Percentiles rank a stretch among this genome's conserved stretches.
Evolutionary conservation across 169 alveolate genomes (phyloP).

Genomic region (Cryptosporidium baileyi): DNA sequence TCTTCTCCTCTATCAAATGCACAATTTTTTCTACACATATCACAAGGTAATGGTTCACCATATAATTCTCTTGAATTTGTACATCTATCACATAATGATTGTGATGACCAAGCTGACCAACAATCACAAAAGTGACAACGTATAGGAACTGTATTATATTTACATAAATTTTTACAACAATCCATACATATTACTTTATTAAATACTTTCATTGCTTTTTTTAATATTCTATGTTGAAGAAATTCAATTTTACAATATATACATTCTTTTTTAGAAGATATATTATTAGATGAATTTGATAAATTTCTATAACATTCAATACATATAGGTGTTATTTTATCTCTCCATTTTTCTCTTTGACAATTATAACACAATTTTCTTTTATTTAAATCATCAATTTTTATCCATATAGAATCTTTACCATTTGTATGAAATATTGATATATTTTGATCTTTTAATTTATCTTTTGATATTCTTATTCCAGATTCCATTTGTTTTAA

Average conservation of each 20-base stretch:
- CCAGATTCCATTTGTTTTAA: slow-evolving; percentile 38
- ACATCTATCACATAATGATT: slow-evolving; percentile 62
- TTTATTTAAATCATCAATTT: slow-evolving; percentile 11
- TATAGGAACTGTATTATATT: slow-evolving; percentile 45
- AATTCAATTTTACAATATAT: slow-evolving; percentile 48
- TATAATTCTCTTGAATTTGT: slow-evolving; percentile 22
- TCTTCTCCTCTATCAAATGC: slow-evolving; percentile 68
- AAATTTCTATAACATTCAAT: slow-evolving; percentile 33
- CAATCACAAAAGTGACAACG: slow-evolving; percentile 67
- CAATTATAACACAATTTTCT: slow-evolving; percentile 57
- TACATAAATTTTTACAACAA: slow-evolving; percentile 55
- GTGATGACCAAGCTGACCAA: slow-evolving; percentile 65
- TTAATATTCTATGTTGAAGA: slow-evolving; percentile 61
- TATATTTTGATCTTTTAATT: background rate
- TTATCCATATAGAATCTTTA: slow-evolving; percentile 42
- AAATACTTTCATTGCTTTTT: slow-evolving; percentile 38
- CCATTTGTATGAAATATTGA: slow-evolving; percentile 42
- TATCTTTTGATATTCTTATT: background rate
- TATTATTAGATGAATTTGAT: background rate
- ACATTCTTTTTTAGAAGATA: slow-evolving; percentile 28
- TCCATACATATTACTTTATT: slow-evolving; percentile 58
- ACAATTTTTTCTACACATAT: slow-evolving; percentile 64
- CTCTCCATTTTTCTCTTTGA: slow-evolving; percentile 59
- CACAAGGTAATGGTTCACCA: slow-evolving; percentile 70
- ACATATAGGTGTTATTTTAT: slow-evolving; percentile 57